Percentiles rank a stretch among this genome's conserved stretches.
These are phyloP conservation scores for Cladosporium sphaerospermum DNA, from an alignment of 2,329 filamentous ascomycete species.

Conservation along the genomic window DNA sequence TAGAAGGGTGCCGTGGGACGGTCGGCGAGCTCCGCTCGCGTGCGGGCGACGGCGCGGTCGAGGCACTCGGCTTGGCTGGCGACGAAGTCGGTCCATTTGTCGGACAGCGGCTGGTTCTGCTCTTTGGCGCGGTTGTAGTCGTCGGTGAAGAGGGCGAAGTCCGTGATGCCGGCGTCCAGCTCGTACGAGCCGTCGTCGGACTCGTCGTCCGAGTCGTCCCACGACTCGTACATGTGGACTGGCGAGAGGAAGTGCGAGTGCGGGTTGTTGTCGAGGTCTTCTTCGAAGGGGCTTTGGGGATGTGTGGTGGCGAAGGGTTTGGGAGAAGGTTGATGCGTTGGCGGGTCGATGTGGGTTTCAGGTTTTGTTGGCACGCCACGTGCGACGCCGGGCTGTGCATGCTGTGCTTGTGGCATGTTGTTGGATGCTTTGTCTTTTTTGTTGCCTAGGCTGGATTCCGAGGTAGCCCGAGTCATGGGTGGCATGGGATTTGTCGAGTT, in stretches of 20 bases:
- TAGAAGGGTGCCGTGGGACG: not conserved
- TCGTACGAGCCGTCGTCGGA: conserved; percentile 21
- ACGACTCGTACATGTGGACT: conserved; percentile 26
- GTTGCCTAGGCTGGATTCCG: not conserved
- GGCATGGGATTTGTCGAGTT: not conserved
- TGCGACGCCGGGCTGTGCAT: not conserved
- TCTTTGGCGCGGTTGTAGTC: conserved; percentile 24
- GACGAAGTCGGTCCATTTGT: conserved; percentile 23
- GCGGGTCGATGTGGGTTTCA: conserved; percentile 5
- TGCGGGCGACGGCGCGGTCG: conserved; percentile 19
- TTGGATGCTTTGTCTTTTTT: not conserved
- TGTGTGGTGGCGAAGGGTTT: conserved; percentile 12
- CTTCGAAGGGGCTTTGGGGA: conserved; percentile 12
- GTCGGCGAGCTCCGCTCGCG: not conserved
- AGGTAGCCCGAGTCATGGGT: not conserved
- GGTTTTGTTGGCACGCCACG: not conserved
- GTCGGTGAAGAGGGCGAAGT: conserved; percentile 28
- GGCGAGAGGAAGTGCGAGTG: conserved; percentile 28
- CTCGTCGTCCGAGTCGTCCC: conserved; percentile 23
- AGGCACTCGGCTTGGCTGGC: conserved; percentile 20
- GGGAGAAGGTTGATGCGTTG: not conserved
- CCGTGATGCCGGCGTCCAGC: conserved; percentile 28
- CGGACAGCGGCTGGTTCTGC: conserved; percentile 17
- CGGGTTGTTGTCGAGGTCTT: conserved; percentile 26
- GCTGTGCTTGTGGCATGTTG: not conserved